Base-by-base conservation (phyloP, 352 stramenopile genomes). In the Salisapilia sapeloensis region DNA sequence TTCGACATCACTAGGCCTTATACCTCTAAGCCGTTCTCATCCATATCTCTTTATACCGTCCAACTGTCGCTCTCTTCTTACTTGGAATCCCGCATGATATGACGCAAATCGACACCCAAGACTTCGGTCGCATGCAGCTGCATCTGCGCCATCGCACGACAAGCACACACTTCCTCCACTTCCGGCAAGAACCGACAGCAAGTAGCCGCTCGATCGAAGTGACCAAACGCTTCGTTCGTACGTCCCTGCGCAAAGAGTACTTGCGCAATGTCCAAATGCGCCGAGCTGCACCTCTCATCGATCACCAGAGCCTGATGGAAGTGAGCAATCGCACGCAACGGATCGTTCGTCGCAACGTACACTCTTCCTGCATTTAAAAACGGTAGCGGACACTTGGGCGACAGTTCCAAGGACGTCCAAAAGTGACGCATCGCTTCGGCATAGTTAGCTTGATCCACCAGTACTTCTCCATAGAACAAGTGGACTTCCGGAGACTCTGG, bases 21-120 rank as follows among this genome's bases (percentile, higher is more conserved):
- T n/a, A n/a, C n/a, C n/a, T n/a, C n/a, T n/a, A n/a, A n/a, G n/a
- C n/a, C n/a, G n/a, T n/a, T n/a, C n/a, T n/a, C n/a, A n/a, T n/a
- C n/a, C n/a, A n/a, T n/a, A n/a, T n/a, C n/a, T n/a, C n/a, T n/a
- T n/a, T n/a, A n/a, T n/a, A n/a, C n/a, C n/a, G n/a, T n/a, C n/a
- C n/a, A 17, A 8, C 4, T 2, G 15, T 33, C 14, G 1, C 14
- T 23, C 15, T 34, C 29, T 62, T 83, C 50, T 83, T 82, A 44
- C 57, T 60, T 24, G n/a, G n/a, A n/a, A n/a, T n/a, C n/a, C n/a
- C 66, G 63, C 70, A 86, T 81, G 49, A 86, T 81, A 51, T 90
- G 74, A 35, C 70, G 65, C 35, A 90, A 48, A 38, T 90, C 70
- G 26, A 90, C 74, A 29, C 70, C 74, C 13, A 90, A 56, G 27